Base-by-base conservation (phyloP, 202 grass and related monocot species). In the Panicum hallii region DNA sequence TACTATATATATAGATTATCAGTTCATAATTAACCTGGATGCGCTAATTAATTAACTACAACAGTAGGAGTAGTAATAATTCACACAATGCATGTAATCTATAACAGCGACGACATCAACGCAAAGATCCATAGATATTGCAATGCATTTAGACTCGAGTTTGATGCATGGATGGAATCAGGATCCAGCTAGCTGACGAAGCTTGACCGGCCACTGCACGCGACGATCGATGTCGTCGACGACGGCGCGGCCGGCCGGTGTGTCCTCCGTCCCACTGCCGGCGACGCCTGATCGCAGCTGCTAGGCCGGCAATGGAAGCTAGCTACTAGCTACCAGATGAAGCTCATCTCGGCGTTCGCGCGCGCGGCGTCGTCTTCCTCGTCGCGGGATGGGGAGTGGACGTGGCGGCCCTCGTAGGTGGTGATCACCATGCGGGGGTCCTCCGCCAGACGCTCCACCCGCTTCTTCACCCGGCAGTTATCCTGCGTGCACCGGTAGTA, bases 381-480 rank as follows among this genome's bases (percentile, higher is more conserved):
- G 20, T 97, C 94, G 45, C 65, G 92, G 54, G 94, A 97, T 0
- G 94, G 94, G 16, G 94, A 94, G 77, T 97, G 94, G 20, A 87
- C 90, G 28, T 97, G 94, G 20, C 94, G 87, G 49, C 94, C 94
- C 75, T 97, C 94, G 72, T 97, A 97, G 66, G 94, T 94, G 56
- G 92, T 97, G 88, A 97, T 97, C 57, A 97, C 94, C 94, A 97
- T 97, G 72, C 94, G 85, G 2, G 94, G 94, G 77, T 97, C 94
- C 63, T 97, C 94, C 28, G 90, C 94, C 49, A 94, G 80, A 80
- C 94, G 85, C 88, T 97, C 94, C 64, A 97, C 92, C 14, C 94
- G 82, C 80, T 97, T 97, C 88, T 97, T 97, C 77, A 97, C 94
- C 41, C 88, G 83, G 70, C 94, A 97, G 68, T 90, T 94, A 78